Percentiles rank a stretch among this genome's conserved stretches.
phyloP scores from a whole-genome alignment of 129 eudicot species.

The Apium graveolens region DNA sequence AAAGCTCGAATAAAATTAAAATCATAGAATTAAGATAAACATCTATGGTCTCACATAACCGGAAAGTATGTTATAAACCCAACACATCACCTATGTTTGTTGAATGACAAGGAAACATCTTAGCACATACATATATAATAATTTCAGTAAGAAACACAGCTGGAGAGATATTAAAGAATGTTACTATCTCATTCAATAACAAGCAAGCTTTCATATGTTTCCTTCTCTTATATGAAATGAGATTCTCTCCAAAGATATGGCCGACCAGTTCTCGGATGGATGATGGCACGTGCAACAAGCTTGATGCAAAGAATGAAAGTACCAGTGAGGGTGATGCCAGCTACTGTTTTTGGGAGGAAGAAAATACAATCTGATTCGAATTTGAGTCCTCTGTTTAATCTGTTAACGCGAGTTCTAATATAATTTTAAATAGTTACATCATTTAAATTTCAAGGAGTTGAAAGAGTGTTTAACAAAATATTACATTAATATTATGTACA shows the following conservation, averaged over 20 bases:
- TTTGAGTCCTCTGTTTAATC: too few relatives aligned
- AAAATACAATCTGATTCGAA: neutral
- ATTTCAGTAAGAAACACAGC: neutral
- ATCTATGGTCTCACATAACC: neutral
- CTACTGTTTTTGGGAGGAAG: neutral
- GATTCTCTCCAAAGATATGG: conserved; percentile 8
- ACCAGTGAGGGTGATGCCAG: neutral
- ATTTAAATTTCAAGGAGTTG: too few relatives aligned
- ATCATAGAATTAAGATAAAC: neutral
- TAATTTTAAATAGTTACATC: too few relatives aligned
- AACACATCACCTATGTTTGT: conserved; percentile 3
- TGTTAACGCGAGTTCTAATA: too few relatives aligned
- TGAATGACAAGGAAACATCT: conserved; percentile 2
- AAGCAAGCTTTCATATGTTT: conserved; percentile 1
- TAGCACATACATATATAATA: neutral
- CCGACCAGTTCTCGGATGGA: conserved; percentile 7
- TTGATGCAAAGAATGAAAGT: neutral
- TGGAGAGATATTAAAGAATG: neutral
- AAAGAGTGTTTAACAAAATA: too few relatives aligned
- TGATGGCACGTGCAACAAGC: conserved; percentile 3
- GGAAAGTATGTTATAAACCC: neutral
- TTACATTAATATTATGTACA: too few relatives aligned
- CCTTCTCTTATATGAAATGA: neutral
- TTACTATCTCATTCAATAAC: neutral
- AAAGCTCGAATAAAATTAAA: too few relatives aligned